Base-by-base conservation (phyloP, 495 filamentous ascomycete genomes). In the Chaetomium cochliodes region DNA sequence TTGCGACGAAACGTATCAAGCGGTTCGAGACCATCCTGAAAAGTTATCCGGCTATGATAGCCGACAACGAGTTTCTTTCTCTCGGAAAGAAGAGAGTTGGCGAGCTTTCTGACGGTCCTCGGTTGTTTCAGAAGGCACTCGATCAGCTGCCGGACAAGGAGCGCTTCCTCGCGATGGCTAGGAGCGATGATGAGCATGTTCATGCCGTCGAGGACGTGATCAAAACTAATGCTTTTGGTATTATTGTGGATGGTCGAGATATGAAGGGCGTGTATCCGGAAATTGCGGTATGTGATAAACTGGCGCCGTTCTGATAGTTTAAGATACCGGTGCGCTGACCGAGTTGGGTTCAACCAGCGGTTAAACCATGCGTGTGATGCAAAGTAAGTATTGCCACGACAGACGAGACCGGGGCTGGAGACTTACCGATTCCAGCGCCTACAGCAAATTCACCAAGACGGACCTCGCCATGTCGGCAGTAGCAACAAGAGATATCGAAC, bases 171-270 rank as follows among this genome's bases (percentile, higher is more conserved):
- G 51, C 56, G 2, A 26, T 90, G 67, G 85, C 90, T 37, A 86
- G 88, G 65, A 90, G 89, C 73, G 87, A 84, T 5, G 69, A 68
- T 0, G 67, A 63, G 0, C 63, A 70, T 22, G 64, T 74, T 1
- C 73, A 77, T 51, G 66, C 75, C 2, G 60, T 77, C 72, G 50
- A 77, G 28, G 76, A 77, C 62, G 69, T 74, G 3, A 26, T 76
- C 4, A 63, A 73, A 20, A 78, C 74, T 25, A 77, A 78, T 59
- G 66, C 74, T 2, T 76, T 78, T 65, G 73, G 73, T 0, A 62
- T 76, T 15, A 37, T 51, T 8, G 9, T 77, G 0, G 54, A 65
- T n/a, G 68, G 58, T 1, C 60, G 69, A 7, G 70, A 73, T 20
- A 56, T 65, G 58, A 72, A 74, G 37, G 74, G 66, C n/a, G 64